These are phyloP conservation scores for Haplosporangium sp. DNA, from an alignment of 371 early-diverging fungal genomes.

Conservation along the genomic window DNA sequence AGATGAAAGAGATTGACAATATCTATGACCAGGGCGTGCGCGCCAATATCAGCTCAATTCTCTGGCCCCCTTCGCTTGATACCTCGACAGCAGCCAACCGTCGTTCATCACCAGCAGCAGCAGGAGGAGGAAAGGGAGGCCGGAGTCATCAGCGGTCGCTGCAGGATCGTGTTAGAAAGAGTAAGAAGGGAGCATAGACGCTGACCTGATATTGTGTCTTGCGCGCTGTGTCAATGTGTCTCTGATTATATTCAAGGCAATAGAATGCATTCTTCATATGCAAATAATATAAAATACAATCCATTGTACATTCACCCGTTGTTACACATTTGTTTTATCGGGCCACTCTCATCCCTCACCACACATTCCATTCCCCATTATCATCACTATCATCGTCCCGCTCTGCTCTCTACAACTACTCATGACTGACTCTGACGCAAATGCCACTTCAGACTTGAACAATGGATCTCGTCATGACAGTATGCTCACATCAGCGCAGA, in stretches of 20 bases:
- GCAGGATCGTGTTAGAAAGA: constrained; percentile 4
- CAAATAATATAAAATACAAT: too few relatives aligned
- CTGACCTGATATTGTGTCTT: too few relatives aligned
- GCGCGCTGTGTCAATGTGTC: too few relatives aligned
- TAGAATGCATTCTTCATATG: not conserved
- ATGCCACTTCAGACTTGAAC: too few relatives aligned
- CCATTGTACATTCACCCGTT: too few relatives aligned
- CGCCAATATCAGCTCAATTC: constrained; percentile 56
- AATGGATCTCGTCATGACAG: too few relatives aligned
- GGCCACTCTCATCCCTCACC: not conserved
- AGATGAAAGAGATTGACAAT: constrained; percentile 71
- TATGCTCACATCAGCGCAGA: too few relatives aligned
- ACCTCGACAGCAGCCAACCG: not conserved
- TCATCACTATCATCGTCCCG: not conserved
- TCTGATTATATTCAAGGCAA: too few relatives aligned
- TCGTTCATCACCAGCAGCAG: not conserved
- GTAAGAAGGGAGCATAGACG: constrained; percentile 16
- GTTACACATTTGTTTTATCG: too few relatives aligned
- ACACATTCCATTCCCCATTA: not conserved
- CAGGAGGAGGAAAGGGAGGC: not conserved
- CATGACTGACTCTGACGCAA: not conserved
- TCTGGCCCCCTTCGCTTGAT: constrained; percentile 32
- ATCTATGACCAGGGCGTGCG: constrained; percentile 71
- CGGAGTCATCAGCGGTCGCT: constrained; percentile 4
- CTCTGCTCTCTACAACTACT: not conserved